A percentile compares a stretch with the other conserved stretches of the same genome.
Conservation (phyloP, 305 asterid species). For the Fraxinus velutina region DNA sequence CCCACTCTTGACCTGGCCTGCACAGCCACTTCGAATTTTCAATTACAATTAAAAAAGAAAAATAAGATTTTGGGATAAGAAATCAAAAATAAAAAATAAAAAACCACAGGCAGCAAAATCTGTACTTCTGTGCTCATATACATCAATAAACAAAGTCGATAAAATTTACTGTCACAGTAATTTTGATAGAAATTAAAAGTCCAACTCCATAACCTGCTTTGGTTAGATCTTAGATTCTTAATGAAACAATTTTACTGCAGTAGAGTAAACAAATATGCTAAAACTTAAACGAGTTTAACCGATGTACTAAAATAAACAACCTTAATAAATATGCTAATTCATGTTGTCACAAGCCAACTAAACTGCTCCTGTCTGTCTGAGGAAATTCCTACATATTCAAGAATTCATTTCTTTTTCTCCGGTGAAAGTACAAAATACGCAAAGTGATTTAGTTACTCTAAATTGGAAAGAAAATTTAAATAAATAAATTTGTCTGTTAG, state of each 20-base stretch:
- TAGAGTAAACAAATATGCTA: background rate
- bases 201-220: background rate
- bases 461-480: background rate
- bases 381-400: constrained; percentile 29
- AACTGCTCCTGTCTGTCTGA: constrained; percentile 15
- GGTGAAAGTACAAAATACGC: constrained; percentile 3
- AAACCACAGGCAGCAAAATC: background rate
- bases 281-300: background rate
- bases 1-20: background rate
- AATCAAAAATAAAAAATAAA: no score
- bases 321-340: background rate
- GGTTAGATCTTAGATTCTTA: background rate
- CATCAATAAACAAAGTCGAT: background rate
- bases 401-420: constrained; percentile 25
- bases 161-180: background rate
- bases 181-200: background rate
- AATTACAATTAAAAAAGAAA: background rate
- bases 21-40: background rate
- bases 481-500: background rate
- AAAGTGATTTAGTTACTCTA: background rate
- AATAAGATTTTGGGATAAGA: background rate
- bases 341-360: background rate
- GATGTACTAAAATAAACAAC: background rate
- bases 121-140: background rate
- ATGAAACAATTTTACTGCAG: background rate